Conservation (phyloP, 1,284 basidiomycete species). For the Boletus semigastroideus region DNA sequence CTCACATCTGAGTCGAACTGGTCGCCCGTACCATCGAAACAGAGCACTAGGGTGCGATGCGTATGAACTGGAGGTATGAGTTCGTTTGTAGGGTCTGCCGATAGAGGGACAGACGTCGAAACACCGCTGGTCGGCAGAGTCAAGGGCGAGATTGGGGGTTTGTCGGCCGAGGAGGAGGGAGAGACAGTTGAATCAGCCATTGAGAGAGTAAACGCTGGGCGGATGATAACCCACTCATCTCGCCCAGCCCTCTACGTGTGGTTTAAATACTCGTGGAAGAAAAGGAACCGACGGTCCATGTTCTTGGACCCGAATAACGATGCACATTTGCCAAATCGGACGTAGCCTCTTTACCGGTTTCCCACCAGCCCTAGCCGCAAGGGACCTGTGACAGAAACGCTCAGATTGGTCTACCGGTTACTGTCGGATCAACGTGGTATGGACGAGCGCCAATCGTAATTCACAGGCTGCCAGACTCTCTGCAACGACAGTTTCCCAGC, state of each 20-base stretch:
- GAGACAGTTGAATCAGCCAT: conserved; percentile 13
- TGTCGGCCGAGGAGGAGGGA: conserved; percentile 4
- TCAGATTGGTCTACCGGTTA: not conserved
- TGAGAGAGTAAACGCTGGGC: not conserved
- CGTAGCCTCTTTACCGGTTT: not conserved
- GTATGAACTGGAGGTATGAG: conserved; percentile 37
- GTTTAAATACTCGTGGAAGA: not conserved
- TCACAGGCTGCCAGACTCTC: not conserved
- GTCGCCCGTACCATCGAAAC: conserved; percentile 58
- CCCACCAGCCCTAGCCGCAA: too few relatives aligned
- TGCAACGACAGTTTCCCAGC: not conserved
- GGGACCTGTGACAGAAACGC: too few relatives aligned
- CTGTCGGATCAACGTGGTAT: too few relatives aligned
- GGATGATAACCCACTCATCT: not conserved
- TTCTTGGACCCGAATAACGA: conserved; percentile 20
- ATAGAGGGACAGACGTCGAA: not conserved
- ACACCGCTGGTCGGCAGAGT: not conserved
- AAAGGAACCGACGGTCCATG: conserved; percentile 2
- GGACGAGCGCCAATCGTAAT: not conserved
- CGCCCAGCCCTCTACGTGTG: conserved; percentile 6
- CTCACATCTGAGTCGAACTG: conserved; percentile 55
- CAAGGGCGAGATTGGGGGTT: conserved; percentile 7
- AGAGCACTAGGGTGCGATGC: conserved; percentile 49
- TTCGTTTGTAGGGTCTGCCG: conserved; percentile 18
- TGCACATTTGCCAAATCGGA: not conserved